These are phyloP conservation scores for Xylaria cubensis DNA, from an alignment of 495 filamentous ascomycete genomes.

Conservation along the genomic window DNA sequence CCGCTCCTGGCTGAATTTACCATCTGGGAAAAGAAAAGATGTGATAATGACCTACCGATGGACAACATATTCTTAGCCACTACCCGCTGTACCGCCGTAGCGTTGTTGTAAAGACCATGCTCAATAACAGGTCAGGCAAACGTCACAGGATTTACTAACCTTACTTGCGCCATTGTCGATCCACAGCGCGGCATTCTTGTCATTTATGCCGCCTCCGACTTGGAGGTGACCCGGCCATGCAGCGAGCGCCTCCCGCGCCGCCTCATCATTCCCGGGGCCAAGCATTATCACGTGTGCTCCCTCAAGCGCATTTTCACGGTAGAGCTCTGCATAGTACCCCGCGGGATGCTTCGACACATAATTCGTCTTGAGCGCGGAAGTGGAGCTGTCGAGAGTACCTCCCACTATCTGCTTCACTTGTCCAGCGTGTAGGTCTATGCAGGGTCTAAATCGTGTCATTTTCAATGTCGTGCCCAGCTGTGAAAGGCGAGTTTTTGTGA, in stretches of 20 bases:
- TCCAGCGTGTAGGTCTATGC: constrained; percentile 95
- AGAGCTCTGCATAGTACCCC: constrained; percentile 78
- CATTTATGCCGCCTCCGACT: constrained; percentile 89
- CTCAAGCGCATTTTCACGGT: constrained; percentile 70
- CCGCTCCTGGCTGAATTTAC: constrained; percentile 74
- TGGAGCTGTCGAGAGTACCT: constrained; percentile 77
- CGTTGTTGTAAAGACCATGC: neutral
- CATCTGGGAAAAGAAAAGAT: constrained; percentile 79
- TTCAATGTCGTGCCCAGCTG: constrained; percentile 26
- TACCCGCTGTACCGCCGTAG: neutral
- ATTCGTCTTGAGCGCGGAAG: constrained; percentile 80
- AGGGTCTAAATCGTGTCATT: constrained; percentile 96
- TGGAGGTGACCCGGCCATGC: constrained; percentile 82
- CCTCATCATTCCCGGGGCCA: constrained; percentile 82
- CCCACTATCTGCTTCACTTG: constrained; percentile 98
- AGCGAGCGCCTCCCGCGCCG: constrained; percentile 74
- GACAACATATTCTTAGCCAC: constrained; percentile 12
- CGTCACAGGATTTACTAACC: constrained; percentile 57
- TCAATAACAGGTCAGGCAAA: neutral
- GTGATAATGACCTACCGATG: constrained; percentile 81
- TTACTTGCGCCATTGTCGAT: constrained; percentile 88
- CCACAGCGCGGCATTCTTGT: constrained; percentile 83
- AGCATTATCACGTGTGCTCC: constrained; percentile 97
- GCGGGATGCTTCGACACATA: constrained; percentile 84
- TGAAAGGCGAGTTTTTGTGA: constrained; percentile 1